Evolutionary conservation across 2,329 filamentous ascomycete species (phyloP).

Genomic region (Fusarium camptoceras): DNA sequence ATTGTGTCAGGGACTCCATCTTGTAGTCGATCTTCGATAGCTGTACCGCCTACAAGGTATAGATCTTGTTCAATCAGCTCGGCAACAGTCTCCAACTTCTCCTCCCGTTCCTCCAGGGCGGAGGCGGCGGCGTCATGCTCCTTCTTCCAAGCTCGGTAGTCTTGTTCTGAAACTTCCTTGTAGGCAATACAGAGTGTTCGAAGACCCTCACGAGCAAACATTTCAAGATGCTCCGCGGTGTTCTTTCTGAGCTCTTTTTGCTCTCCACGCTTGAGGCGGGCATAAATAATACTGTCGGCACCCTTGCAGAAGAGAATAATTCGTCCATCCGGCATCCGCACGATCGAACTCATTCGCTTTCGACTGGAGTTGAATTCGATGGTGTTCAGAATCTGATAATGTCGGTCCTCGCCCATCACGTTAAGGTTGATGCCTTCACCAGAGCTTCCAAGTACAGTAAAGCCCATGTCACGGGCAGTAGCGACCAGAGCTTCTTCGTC

Average conservation of each 20-base stretch:
- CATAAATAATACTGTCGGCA: constrained; percentile 97
- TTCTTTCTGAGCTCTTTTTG: constrained; percentile 84
- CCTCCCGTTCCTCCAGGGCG: constrained; percentile 86
- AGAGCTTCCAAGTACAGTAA: constrained; percentile 86
- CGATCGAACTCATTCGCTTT: constrained; percentile 97
- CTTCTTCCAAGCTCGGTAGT: constrained; percentile 88
- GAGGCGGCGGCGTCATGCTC: constrained; percentile 89
- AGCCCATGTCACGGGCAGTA: constrained; percentile 94
- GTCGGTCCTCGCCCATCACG: constrained; percentile 84
- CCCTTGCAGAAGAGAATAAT: constrained; percentile 97
- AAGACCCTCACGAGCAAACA: constrained; percentile 95
- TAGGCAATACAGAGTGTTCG: constrained; percentile 95
- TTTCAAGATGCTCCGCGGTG: constrained; percentile 94
- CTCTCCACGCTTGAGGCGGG: constrained; percentile 84
- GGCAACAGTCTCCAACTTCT: constrained; percentile 90
- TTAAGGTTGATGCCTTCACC: constrained; percentile 87
- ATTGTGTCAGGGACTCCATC: constrained; percentile 98
- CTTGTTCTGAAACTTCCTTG: constrained; percentile 80
- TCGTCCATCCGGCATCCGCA: constrained; percentile 89
- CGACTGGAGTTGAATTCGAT: constrained; percentile 97
- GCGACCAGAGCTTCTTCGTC: constrained; percentile 95
- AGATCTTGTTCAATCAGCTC: constrained; percentile 93
- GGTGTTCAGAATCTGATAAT: constrained; percentile 90
- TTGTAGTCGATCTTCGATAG: constrained; percentile 96
- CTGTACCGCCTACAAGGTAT: constrained; percentile 89